Base-by-base conservation (phyloP, 352 stramenopile species). In the Thraustochytrium striatum region DNA sequence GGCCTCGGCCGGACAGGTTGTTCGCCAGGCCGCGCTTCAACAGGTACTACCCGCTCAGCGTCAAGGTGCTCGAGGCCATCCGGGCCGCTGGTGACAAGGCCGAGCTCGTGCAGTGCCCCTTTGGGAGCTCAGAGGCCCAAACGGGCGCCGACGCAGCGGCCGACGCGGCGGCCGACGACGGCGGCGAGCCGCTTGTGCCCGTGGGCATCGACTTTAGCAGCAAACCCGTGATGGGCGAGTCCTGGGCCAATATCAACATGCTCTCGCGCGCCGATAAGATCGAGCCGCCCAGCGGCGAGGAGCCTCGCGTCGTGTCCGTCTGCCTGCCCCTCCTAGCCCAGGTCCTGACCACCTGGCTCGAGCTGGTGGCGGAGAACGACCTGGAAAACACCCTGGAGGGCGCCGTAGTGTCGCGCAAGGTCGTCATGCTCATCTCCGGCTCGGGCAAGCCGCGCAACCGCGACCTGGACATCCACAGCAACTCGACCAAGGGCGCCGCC, bases 351-450 rank as follows among this genome's bases (percentile, higher is more conserved):
- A 57, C 25, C 28, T 33, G 25, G 57, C 57, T 33, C 19, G 25
- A 55, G 16, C 16, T 33, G 57, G 16, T 68, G 16, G 36, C 16
- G 57, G 87, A 93, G 55, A 92, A 92, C 81, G 87, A 93, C 83
- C 92, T 88, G 9, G 11, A 78, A 21, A 69, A 11, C 33, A 28
- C 58, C 81, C 47, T 21, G 16, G 47, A 55, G 16, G 30, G 7
- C 21, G 82, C 89, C 58, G n/a, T n/a, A n/a, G 81, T 82, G 72
- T 92, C 87, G 89, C 83, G 94, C 85, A 87, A 95, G 89, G 87
- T 98, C n/a, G 82, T 98, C 36, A 92, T 98, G 69, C 84, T 99
- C 30, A 96, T 98, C 43, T 96, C 89, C 75, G 96, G 96, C 21
- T 94, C 96, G 2, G 96, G 95, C 0, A 97, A 92, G 55, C 96